Conservation (phyloP, 2,329 filamentous ascomycete species). For the Botryosphaeria dothidea region DNA sequence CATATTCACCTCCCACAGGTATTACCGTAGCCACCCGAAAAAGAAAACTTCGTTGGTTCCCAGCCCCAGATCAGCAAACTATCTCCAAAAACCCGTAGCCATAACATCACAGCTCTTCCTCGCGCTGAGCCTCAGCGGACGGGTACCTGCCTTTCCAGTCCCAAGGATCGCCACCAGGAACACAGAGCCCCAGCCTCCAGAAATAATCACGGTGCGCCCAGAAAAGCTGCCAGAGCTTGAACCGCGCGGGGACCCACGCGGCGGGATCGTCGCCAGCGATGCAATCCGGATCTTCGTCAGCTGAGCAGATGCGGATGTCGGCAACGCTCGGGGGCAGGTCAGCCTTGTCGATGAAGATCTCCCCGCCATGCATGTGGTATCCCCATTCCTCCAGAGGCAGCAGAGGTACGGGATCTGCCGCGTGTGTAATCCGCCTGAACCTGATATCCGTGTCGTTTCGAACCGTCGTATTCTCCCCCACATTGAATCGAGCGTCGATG, state of each 20-base stretch:
- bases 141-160: slow-evolving; percentile 61
- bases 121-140: slow-evolving; percentile 24
- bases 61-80: not conserved
- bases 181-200: slow-evolving; percentile 85
- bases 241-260: slow-evolving; percentile 52
- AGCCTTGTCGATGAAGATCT: slow-evolving; percentile 78
- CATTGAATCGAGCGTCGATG: slow-evolving; percentile 54
- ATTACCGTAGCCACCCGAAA: not conserved
- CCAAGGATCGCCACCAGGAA: slow-evolving; percentile 74
- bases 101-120: slow-evolving; percentile 3
- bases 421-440: slow-evolving; percentile 82
- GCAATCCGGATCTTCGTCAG: slow-evolving; percentile 71
- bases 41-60: not conserved
- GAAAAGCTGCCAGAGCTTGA: slow-evolving; percentile 86
- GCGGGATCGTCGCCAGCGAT: slow-evolving; percentile 55
- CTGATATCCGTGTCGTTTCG: slow-evolving; percentile 26
- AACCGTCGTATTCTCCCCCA: slow-evolving; percentile 23
- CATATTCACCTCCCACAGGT: not conserved
- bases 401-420: slow-evolving; percentile 83
- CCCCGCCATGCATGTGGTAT: slow-evolving; percentile 79
- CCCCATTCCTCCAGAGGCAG: slow-evolving; percentile 88
- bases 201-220: slow-evolving; percentile 97
- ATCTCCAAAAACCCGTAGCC: not conserved
- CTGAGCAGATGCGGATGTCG: slow-evolving; percentile 72
- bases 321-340: slow-evolving; percentile 66